These are phyloP conservation scores for Barnettozyma populi DNA, from an alignment of 805 yeast genomes.

Conservation along the genomic window DNA sequence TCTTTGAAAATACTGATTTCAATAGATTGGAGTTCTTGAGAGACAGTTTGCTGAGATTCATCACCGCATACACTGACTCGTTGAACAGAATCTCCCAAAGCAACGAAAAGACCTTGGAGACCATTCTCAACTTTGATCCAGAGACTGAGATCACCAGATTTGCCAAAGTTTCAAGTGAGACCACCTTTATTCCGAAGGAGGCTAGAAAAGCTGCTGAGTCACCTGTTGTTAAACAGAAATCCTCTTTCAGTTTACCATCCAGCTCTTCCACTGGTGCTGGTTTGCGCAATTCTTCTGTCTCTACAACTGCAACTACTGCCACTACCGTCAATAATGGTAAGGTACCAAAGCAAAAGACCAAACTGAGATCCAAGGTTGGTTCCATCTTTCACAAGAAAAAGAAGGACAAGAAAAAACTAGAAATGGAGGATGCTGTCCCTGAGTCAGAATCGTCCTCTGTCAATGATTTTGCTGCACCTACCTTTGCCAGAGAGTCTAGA, in stretches of 20 bases:
- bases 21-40: conserved; percentile 57
- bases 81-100: conserved; percentile 38
- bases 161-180: conserved; percentile 36
- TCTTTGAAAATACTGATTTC: conserved; percentile 68
- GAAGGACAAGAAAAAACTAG: conserved; percentile 27
- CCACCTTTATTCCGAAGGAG: conserved; percentile 21
- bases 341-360: conserved; percentile 29
- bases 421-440: conserved; percentile 13
- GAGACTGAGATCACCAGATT: conserved; percentile 53
- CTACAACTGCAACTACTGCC: conserved; percentile 19
- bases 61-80: conserved; percentile 54
- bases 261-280: background rate
- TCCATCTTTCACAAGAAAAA: conserved; percentile 65
- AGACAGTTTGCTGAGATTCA: conserved; percentile 59
- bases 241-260: conserved; percentile 6
- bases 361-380: conserved; percentile 66
- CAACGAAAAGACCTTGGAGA: conserved; percentile 62
- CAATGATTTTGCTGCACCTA: conserved; percentile 11
- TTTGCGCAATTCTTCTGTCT: conserved; percentile 16
- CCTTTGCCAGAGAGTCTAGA: conserved; percentile 15
- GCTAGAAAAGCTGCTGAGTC: conserved; percentile 27
- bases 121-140: conserved; percentile 59
- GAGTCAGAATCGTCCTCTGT: conserved; percentile 26
- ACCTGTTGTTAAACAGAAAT: conserved; percentile 10
- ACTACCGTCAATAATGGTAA: conserved; percentile 12